phyloP scores from a whole-genome alignment of 148 eudicot genomes.

The Nyssa sinensis region DNA sequence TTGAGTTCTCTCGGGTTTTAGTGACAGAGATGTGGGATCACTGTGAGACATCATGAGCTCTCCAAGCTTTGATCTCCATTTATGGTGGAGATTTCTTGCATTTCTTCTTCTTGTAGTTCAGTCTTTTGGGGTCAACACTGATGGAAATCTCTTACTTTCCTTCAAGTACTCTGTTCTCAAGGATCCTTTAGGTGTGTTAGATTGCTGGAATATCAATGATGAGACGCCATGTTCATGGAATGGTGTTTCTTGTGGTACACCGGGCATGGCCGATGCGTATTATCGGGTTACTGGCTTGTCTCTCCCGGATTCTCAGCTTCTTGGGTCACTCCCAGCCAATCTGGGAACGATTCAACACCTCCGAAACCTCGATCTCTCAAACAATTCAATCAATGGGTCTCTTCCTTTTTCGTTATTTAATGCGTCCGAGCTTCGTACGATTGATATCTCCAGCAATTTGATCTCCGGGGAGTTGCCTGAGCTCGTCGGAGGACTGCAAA shows the following conservation, averaged over 20 bases:
- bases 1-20: background rate
- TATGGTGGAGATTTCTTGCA: conserved; percentile 25
- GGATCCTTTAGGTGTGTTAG: conserved; percentile 61
- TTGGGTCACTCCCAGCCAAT: conserved; percentile 54
- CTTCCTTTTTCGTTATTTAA: conserved; percentile 48
- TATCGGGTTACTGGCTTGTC: conserved; percentile 50
- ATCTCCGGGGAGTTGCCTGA: conserved; percentile 65
- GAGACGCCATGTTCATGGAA: conserved; percentile 79
- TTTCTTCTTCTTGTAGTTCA: conserved; percentile 10
- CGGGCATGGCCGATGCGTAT: conserved; percentile 13
- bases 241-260: conserved; percentile 55
- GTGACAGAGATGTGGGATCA: conserved; percentile 26
- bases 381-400: conserved; percentile 74
- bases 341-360: conserved; percentile 64
- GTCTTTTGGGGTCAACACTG: conserved; percentile 34
- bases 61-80: conserved; percentile 21
- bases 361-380: conserved; percentile 54
- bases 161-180: conserved; percentile 54
- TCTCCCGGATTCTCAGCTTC: conserved; percentile 59
- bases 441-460: conserved; percentile 64
- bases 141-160: conserved; percentile 69
- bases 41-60: conserved; percentile 32
- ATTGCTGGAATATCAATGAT: conserved; percentile 50
- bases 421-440: conserved; percentile 41
- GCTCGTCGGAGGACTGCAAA: conserved; percentile 41